A percentile compares a stretch with the other conserved stretches of the same genome.
Conservation (phyloP, 306 rosid genomes). For the Arachis stenosperma region DNA sequence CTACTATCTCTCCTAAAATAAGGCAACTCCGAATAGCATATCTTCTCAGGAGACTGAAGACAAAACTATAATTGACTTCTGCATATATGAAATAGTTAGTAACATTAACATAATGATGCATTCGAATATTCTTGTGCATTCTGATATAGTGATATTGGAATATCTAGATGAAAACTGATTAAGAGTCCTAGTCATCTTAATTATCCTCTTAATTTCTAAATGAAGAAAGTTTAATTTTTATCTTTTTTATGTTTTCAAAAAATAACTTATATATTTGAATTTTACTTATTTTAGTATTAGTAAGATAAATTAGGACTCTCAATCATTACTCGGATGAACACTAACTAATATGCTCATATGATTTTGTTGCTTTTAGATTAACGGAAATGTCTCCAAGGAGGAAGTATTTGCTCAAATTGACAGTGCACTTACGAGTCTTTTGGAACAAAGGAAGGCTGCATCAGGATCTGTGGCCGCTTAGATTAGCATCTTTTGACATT, state of each 20-base stretch:
- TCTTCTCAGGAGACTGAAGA: background rate
- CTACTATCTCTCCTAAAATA: background rate
- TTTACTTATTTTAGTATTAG: no score
- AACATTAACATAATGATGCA: background rate
- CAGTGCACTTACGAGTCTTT: slow-evolving; percentile 50
- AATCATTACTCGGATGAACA: slow-evolving; percentile 3
- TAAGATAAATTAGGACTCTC: no score
- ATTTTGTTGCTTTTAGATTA: slow-evolving; percentile 47
- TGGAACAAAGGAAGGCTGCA: slow-evolving; percentile 57
- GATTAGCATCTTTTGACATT: slow-evolving; percentile 32
- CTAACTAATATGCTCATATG: slow-evolving; percentile 19
- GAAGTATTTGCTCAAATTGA: slow-evolving; percentile 81
- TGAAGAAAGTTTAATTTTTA: no score
- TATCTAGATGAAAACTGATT: background rate
- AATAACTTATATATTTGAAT: no score
- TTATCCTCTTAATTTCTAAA: no score
- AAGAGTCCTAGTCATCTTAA: no score
- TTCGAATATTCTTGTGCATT: background rate
- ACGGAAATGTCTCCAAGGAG: slow-evolving; percentile 64
- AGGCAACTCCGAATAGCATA: slow-evolving; percentile 3
- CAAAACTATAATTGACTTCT: slow-evolving; percentile 4
- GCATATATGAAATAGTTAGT: slow-evolving; percentile 15
- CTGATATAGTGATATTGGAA: background rate
- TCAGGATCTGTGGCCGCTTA: slow-evolving; percentile 61
- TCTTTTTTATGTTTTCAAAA: no score